Evolutionary conservation across 2,329 filamentous ascomycete genomes (phyloP).

Genomic region (Albifimbria verrucaria): DNA sequence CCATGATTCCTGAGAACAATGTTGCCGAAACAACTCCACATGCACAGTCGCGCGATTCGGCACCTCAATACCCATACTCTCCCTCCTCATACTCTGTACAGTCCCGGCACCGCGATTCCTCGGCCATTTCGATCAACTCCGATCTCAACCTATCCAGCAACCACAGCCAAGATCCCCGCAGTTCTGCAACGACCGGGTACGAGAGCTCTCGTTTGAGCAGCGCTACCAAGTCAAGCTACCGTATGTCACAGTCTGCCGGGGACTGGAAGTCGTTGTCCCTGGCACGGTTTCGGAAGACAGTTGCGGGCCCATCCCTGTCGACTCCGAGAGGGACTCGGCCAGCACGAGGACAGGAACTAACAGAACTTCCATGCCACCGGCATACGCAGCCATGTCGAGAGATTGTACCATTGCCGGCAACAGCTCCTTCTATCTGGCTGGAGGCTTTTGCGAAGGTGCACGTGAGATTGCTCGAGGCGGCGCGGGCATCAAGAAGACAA

Average conservation of each 20-base stretch:
- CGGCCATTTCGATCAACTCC: not conserved
- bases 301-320: slow-evolving; percentile 18
- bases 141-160: not conserved
- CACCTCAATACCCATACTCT: not conserved
- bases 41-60: not conserved
- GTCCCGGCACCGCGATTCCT: not conserved
- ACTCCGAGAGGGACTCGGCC: slow-evolving; percentile 9
- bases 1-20: slow-evolving; percentile 22
- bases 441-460: slow-evolving; percentile 55
- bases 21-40: slow-evolving; percentile 11
- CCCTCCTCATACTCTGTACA: not conserved
- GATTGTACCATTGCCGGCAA: slow-evolving; percentile 40
- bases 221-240: not conserved
- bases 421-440: slow-evolving; percentile 51
- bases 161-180: not conserved
- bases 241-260: not conserved
- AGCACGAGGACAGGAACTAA: not conserved
- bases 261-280: not conserved
- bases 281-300: not conserved
- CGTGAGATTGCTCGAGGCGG: slow-evolving; percentile 46
- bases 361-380: not conserved
- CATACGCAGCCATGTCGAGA: not conserved
- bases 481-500: slow-evolving; percentile 47
- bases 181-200: not conserved
- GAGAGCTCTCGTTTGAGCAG: not conserved